Evolutionary conservation across 495 filamentous ascomycete genomes (phyloP).

Genomic region (Trichoderma parareesei): DNA sequence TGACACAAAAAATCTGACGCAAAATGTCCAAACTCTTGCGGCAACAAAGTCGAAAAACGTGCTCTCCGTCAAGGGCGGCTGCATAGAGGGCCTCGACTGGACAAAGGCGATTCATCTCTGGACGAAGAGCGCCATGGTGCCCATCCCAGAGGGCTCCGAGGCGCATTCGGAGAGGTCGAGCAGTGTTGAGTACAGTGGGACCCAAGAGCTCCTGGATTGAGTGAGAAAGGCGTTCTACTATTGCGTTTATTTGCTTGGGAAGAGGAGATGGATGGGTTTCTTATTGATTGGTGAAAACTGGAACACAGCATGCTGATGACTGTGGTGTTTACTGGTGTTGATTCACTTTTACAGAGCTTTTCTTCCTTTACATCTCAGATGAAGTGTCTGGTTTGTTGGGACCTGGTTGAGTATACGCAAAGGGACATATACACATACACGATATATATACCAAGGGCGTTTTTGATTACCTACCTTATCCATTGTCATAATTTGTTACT

Average conservation of each 20-base stretch:
- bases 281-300: background rate
- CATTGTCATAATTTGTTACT: background rate
- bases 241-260: too few species aligned
- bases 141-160: constrained; percentile 52
- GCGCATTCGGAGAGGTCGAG: constrained; percentile 35
- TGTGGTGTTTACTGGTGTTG: background rate
- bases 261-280: too few species aligned
- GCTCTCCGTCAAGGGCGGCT: constrained; percentile 54
- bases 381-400: too few species aligned
- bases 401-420: background rate
- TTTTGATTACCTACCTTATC: background rate
- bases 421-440: background rate
- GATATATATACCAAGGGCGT: background rate
- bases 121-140: constrained; percentile 53
- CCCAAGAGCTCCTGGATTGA: background rate
- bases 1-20: background rate
- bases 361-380: too few species aligned
- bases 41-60: constrained; percentile 36
- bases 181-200: background rate
- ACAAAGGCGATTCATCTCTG: constrained; percentile 50
- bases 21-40: background rate
- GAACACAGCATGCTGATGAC: background rate
- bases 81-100: constrained; percentile 52
- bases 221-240: background rate
- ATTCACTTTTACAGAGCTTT: too few species aligned